A percentile compares a stretch with the other conserved stretches of the same genome.
These are phyloP conservation scores for Kluyveromyces dobzhanskii DNA, from an alignment of 805 yeast genomes.

Conservation along the genomic window DNA sequence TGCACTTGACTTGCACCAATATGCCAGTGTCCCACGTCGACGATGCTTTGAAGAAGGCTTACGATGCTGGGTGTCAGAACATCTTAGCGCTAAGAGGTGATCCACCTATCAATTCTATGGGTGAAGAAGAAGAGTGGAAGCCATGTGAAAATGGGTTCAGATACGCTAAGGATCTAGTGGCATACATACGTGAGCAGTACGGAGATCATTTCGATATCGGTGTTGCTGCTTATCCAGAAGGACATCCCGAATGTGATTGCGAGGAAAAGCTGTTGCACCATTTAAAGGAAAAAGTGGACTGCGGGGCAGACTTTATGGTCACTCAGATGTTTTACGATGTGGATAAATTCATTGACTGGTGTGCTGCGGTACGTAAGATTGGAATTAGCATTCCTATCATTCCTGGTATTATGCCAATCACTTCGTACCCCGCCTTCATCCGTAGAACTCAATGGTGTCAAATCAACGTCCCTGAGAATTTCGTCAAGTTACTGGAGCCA, in stretches of 20 bases:
- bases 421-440: slow-evolving; percentile 86
- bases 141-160: slow-evolving; percentile 62
- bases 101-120: slow-evolving; percentile 56
- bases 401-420: slow-evolving; percentile 98
- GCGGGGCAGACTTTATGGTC: slow-evolving; percentile 91
- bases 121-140: slow-evolving; percentile 28
- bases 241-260: slow-evolving; percentile 81
- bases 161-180: slow-evolving; percentile 81
- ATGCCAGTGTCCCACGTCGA: slow-evolving; percentile 80
- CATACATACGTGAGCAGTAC: slow-evolving; percentile 63
- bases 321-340: slow-evolving; percentile 89
- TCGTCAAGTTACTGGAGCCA: slow-evolving; percentile 63
- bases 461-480: slow-evolving; percentile 67
- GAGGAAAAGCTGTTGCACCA: slow-evolving; percentile 39
- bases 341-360: slow-evolving; percentile 78
- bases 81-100: slow-evolving; percentile 94
- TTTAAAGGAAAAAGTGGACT: slow-evolving; percentile 74
- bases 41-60: slow-evolving; percentile 76
- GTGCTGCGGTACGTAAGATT: slow-evolving; percentile 51
- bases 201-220: slow-evolving; percentile 92
- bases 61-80: slow-evolving; percentile 88
- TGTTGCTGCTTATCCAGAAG: slow-evolving; percentile 96
- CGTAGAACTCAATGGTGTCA: slow-evolving; percentile 95
- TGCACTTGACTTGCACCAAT: slow-evolving; percentile 96
- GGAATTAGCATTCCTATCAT: slow-evolving; percentile 83